phyloP scores from a whole-genome alignment of 192 early-diverging fungal species.

The Podochytrium sp. region DNA sequence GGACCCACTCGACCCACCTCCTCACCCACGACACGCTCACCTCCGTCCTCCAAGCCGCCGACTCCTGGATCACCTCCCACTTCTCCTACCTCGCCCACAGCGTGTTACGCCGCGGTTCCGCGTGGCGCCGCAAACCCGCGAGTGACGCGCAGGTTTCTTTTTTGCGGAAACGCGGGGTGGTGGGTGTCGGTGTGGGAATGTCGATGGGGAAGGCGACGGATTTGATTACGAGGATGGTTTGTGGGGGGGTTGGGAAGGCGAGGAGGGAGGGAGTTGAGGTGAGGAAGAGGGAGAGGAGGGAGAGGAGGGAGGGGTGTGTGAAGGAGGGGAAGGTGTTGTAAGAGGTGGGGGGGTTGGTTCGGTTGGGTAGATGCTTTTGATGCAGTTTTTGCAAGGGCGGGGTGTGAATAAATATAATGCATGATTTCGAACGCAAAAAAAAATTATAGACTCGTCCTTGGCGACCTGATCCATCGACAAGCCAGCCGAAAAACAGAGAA shows the following conservation, averaged over 20 bases:
- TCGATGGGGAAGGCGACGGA: conserved; percentile 75
- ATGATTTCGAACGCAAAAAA: no score
- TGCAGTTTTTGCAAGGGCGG: neutral
- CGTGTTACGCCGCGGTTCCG: conserved; percentile 49
- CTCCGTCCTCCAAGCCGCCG: conserved; percentile 64
- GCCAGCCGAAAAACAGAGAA: no score
- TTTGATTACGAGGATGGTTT: conserved; percentile 60
- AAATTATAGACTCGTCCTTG: no score
- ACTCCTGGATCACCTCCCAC: conserved; percentile 55
- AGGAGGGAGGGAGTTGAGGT: neutral
- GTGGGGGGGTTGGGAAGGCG: conserved; percentile 45
- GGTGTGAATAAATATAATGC: no score
- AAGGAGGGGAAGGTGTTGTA: neutral
- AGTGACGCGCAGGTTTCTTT: conserved; percentile 52
- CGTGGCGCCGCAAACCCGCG: conserved; percentile 60
- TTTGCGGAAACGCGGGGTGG: conserved; percentile 44
- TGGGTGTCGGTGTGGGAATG: neutral
- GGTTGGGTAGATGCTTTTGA: neutral
- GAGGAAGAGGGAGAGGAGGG: neutral
- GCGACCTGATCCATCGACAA: no score
- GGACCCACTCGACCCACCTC: neutral
- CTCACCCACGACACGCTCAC: conserved; percentile 54
- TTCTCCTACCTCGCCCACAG: conserved; percentile 21
- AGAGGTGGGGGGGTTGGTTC: neutral
- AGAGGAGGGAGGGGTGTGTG: neutral